phyloP scores from a whole-genome alignment of 2,329 filamentous ascomycete genomes.

The Sporothrix protearum region DNA sequence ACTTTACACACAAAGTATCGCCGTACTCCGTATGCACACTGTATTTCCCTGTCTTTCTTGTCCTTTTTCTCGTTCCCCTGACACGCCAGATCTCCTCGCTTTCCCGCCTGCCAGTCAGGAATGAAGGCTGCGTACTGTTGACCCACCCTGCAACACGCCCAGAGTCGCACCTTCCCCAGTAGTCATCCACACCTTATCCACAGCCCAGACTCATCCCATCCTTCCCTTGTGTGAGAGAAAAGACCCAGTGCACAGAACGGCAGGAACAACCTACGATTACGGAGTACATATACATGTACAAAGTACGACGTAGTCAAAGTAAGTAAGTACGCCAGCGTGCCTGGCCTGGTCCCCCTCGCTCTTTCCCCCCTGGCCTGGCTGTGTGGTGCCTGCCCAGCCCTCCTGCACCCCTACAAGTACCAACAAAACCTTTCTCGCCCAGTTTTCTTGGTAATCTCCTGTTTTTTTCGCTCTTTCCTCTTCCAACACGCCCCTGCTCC shows the following conservation, averaged over 20 bases:
- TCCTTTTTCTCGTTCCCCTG: not conserved
- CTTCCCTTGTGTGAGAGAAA: not conserved
- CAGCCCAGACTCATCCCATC: conserved; percentile 10
- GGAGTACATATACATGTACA: no score
- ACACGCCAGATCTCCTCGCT: not conserved
- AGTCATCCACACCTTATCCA: conserved; percentile 20
- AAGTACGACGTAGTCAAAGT: no score
- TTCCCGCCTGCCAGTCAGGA: conserved; percentile 15
- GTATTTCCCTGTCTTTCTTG: not conserved
- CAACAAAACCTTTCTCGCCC: conserved; percentile 11
- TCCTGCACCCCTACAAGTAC: conserved; percentile 5
- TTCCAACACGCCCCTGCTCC: conserved; percentile 9
- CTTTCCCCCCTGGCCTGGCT: conserved; percentile 6
- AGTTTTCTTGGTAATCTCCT: conserved; percentile 18
- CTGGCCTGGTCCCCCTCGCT: not conserved
- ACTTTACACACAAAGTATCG: not conserved
- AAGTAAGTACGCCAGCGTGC: conserved; percentile 1
- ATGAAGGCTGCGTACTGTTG: conserved; percentile 8
- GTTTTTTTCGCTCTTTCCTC: conserved; percentile 19
- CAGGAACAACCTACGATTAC: not conserved
- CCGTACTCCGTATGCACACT: conserved; percentile 13
- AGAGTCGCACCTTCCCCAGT: conserved; percentile 23
- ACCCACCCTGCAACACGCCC: conserved; percentile 17
- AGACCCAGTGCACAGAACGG: not conserved
- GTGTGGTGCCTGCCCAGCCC: conserved; percentile 5